Base-by-base conservation (phyloP, 768 basidiomycete species). In the Paxillus involutus region DNA sequence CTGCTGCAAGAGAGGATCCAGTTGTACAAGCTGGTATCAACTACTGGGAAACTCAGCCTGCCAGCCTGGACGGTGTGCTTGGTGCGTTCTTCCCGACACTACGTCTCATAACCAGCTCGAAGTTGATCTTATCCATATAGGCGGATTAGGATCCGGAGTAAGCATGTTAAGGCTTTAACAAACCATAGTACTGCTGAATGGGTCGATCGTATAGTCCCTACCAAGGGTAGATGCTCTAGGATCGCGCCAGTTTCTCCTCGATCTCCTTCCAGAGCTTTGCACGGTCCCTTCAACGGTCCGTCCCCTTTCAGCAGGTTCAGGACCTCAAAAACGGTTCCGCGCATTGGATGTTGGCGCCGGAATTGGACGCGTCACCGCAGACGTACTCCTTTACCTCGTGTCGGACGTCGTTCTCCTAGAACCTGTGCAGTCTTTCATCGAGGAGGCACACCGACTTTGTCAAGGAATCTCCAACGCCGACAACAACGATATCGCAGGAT, bases 271-370 rank as follows among this genome's bases (percentile, higher is more conserved):
- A 9, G 80, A 86, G 42, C 82, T 98, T 24, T 88, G 81, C 48
- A 84, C 78, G 21, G 85, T 98, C 47, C 77, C 86, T 5, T 92
- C 91, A 36, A 83, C 90, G 3, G 69, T 92, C 46, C 79, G 81
- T 46, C 83, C 79, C 2, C 75, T 84, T 63, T 41, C 63, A 40
- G 2, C 52, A 57, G 45, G 37, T 46, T 51, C 44, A 40, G 58
- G 49, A 40, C 47, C 60, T 13, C n/a, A 66, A 11, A 75, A 77
- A 21, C 76, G 83, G 44, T 82, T 77, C 26, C 83, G 91, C 43
- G 94, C 90, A 0, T 80, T 99, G 19, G 96, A 99, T 64, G 92
- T 94, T 53, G 96, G 90, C 14, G 94, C 94, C 6, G 96, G 96
- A 11, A 87, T 99, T 45, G 96, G 96, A 11, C 86, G 96, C 49